Evolutionary conservation across 2,329 filamentous ascomycete genomes (phyloP), one percentile per base, ranked within the genome.

Genomic region (Fusarium sp.): DNA sequence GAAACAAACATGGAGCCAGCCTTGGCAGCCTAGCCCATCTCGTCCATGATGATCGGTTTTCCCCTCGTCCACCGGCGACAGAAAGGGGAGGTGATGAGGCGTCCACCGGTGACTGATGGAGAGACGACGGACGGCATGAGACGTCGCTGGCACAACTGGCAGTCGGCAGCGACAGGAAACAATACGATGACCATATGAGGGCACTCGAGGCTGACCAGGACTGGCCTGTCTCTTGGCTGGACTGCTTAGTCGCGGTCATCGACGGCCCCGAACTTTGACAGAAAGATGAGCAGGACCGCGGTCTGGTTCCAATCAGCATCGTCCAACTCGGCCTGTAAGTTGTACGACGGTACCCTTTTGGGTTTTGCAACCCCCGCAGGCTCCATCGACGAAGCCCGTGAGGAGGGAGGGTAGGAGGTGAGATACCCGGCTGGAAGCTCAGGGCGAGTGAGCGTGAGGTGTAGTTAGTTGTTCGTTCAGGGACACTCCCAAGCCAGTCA

Each of bases 201-300:
- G 59, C 46, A 70, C 59, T 68, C 63, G 42, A 66, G 58, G 72
- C 50, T 68, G 68, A 72, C 72, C 60, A 61, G 72, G 72, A 68
- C 64, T 66, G 69, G 63, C 72, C 65, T 70, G 65, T 62, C 57
- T 72, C 42, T 25, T 46, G 13, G 40, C 11, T 18, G 36, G 64
- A 56, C 62, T 66, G 59, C 56, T 56, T 44, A 40, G 64, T 65
- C 50, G 57, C 61, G 31, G 51, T 53, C 59, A 63, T 58, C 56
- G 50, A 59, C 59, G 60, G 56, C 61, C 60, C 67, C 61, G 59
- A 63, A 55, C 64, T 62, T 59, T 65, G 64, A 66, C 58, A 33
- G 42, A 62, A 38, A 73, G 70, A 75, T 74, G 70, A 73, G 64
- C 63, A 75, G 72, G 73, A 71, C 69, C 64, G 61, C 60, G 50